Percentiles rank a stretch among this genome's conserved stretches.
Conservation (phyloP, 139 green algal genomes). For the Closterium sp. region DNA sequence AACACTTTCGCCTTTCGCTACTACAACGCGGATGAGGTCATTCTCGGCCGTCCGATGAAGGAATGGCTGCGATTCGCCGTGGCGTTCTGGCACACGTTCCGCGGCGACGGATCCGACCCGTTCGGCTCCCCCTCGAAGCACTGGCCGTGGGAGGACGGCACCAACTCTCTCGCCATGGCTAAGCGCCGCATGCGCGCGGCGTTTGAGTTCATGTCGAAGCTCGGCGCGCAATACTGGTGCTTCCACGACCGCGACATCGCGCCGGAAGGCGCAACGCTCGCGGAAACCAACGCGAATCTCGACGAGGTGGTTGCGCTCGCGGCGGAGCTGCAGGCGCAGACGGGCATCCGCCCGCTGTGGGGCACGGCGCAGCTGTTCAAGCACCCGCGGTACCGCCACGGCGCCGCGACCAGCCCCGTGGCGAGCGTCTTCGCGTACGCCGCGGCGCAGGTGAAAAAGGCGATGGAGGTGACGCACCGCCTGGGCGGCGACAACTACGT, state of each 20-base stretch:
- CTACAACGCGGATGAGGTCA: slow-evolving; percentile 43
- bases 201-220: slow-evolving; percentile 73
- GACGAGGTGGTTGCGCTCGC: slow-evolving; percentile 31
- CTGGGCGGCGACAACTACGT: slow-evolving; percentile 59
- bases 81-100: slow-evolving; percentile 75
- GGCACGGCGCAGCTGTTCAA: slow-evolving; percentile 78
- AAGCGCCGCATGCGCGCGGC: slow-evolving; percentile 64
- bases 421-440: slow-evolving; percentile 61
- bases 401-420: slow-evolving; percentile 63
- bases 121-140: slow-evolving; percentile 66
- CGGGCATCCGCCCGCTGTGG: slow-evolving; percentile 59
- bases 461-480: slow-evolving; percentile 37
- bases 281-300: slow-evolving; percentile 38
- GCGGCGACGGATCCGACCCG: slow-evolving; percentile 66
- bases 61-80: slow-evolving; percentile 69
- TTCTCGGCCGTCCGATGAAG: slow-evolving; percentile 42
- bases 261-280: slow-evolving; percentile 15
- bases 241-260: slow-evolving; percentile 70
- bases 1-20: slow-evolving; percentile 29
- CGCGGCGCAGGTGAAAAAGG: slow-evolving; percentile 65
- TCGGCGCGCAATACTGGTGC: slow-evolving; percentile 72
- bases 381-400: slow-evolving; percentile 72
- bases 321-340: slow-evolving; percentile 32
- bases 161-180: slow-evolving; percentile 49
- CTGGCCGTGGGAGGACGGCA: slow-evolving; percentile 48